Conservation (phyloP, 2,329 filamentous ascomycete genomes). For the Stemphylium lycopersici region DNA sequence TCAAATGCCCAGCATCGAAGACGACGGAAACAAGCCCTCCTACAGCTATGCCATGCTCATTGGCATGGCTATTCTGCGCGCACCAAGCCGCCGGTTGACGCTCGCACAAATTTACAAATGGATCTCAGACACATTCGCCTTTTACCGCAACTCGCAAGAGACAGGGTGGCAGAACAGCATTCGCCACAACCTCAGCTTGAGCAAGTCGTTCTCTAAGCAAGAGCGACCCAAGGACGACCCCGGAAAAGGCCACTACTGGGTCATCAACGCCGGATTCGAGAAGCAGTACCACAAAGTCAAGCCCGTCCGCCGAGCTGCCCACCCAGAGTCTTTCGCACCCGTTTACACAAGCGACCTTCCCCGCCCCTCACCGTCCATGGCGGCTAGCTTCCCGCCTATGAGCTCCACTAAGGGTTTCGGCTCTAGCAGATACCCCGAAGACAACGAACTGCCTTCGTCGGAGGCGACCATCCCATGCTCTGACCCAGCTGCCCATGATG, state of each 20-base stretch:
- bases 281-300: conserved; percentile 89
- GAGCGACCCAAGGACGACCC: conserved; percentile 96
- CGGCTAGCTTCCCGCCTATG: conserved; percentile 42
- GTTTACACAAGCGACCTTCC: conserved; percentile 40
- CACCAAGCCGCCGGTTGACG: conserved; percentile 81
- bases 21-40: conserved; percentile 86
- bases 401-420: conserved; percentile 54
- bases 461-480: conserved; percentile 60
- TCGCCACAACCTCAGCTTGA: conserved; percentile 93
- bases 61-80: conserved; percentile 93
- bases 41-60: conserved; percentile 96
- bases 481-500: conserved; percentile 57
- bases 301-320: conserved; percentile 62
- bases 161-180: conserved; percentile 99
- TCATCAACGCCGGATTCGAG: conserved; percentile 88
- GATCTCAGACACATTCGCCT: conserved; percentile 94
- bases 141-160: conserved; percentile 78
- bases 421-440: conserved; percentile 58
- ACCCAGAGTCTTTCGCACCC: conserved; percentile 47
- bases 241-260: conserved; percentile 97
- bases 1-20: conserved; percentile 80
- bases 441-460: conserved; percentile 56
- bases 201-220: conserved; percentile 96
- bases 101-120: conserved; percentile 98
- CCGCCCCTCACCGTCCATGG: conserved; percentile 49